Conservation (phyloP, 192 early-diverging fungal genomes). For the Backusella liffmaniae region DNA sequence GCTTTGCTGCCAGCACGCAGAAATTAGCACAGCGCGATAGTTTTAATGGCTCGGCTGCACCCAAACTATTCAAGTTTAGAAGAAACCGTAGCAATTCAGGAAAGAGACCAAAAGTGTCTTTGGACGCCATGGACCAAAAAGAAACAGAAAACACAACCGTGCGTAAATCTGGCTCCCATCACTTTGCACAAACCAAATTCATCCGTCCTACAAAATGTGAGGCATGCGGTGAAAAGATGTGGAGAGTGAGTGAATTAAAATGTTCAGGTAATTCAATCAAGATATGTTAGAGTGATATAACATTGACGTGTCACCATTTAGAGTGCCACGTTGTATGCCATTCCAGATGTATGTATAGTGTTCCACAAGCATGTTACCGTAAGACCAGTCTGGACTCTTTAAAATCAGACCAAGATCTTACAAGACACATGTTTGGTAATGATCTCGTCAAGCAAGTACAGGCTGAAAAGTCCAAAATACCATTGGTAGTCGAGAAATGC, state of each 20-base stretch:
- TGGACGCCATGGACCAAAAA: neutral
- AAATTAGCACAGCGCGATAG: slow-evolving; percentile 40
- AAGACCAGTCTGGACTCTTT: slow-evolving; percentile 14
- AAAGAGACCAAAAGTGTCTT: slow-evolving; percentile 16
- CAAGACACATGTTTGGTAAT: slow-evolving; percentile 62
- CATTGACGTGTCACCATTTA: slow-evolving; percentile 2
- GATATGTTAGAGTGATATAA: too few species aligned
- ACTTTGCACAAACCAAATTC: slow-evolving; percentile 33
- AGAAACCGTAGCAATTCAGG: slow-evolving; percentile 44
- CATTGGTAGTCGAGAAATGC: slow-evolving; percentile 67
- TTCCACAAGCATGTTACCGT: slow-evolving; percentile 18
- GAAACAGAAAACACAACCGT: neutral
- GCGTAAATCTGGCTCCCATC: slow-evolving; percentile 17
- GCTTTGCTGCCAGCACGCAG: neutral
- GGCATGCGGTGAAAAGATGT: slow-evolving; percentile 52
- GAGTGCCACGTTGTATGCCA: slow-evolving; percentile 47
- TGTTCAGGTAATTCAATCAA: slow-evolving; percentile 42
- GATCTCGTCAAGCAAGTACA: slow-evolving; percentile 58
- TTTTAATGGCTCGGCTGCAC: slow-evolving; percentile 35
- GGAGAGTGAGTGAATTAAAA: slow-evolving; percentile 44
- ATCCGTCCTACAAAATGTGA: slow-evolving; percentile 46
- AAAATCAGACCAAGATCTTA: neutral
- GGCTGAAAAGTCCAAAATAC: slow-evolving; percentile 55
- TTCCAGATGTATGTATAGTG: slow-evolving; percentile 38
- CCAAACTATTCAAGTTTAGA: slow-evolving; percentile 57